Evolutionary conservation across 345 rosid species (phyloP), one percentile per base, ranked within the genome.

Genomic region (Pistacia atlantica): DNA sequence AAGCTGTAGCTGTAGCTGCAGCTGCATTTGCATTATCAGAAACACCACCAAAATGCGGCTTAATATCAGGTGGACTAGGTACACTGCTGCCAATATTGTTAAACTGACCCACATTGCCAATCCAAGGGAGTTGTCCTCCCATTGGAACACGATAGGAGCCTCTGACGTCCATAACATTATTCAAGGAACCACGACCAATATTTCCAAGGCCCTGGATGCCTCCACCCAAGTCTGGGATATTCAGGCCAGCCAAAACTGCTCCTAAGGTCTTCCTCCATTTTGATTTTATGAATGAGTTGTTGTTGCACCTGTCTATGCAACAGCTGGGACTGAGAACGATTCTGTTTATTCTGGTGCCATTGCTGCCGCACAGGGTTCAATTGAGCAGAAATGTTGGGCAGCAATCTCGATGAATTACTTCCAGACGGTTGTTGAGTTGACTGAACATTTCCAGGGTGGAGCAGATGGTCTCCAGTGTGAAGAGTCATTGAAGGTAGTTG

Each of bases 251-350:
- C 18, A 12, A 31, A 12, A 38, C 57, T 37, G 46, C 38, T 66
- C 66, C 65, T 28, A 76, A 51, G 3, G 3, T 38, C 67, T 62
- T 38, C 83, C 20, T 6, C 48, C 74, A 67, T 13, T 38, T 35
- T 16, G 70, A 38, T 51, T 42, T 17, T 65, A 22, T 59, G 65
- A 69, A 66, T 13, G 8, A 76, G 56, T 57, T 80, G 56, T 16
- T 65, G 49, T 3, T 65, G 38, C 71, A 52, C 60, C 65, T 72
- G 58, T 51, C 70, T 76, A 52, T 67, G 71, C 65, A 52, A n/a
- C 71, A 67, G 52, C 12, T 71, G 80, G 65, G 52, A 55, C 64
- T 72, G 74, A 60, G 68, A 61, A 73, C 54, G 54, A 59, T 58
- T 77, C 18, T 52, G 65, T 52, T 69, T 69, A 28, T 66, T 59